These are phyloP conservation scores for Pouteria campechiana DNA, from an alignment of 179 eudicot species.

Conservation along the genomic window DNA sequence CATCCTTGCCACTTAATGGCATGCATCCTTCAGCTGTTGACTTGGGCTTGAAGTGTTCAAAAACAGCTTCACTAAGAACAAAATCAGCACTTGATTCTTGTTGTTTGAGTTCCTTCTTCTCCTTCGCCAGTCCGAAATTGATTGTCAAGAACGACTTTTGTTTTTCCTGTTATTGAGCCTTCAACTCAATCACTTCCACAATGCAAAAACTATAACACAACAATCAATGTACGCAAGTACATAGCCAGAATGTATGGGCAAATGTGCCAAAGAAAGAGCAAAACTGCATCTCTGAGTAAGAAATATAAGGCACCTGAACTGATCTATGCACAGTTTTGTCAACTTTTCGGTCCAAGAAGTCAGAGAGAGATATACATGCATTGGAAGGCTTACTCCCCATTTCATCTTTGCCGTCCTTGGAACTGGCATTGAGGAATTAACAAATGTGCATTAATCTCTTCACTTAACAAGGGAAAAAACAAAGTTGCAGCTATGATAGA, in stretches of 20 bases:
- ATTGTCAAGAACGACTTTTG: not conserved
- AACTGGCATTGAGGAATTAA: conserved; percentile 1
- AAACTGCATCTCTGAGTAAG: not conserved
- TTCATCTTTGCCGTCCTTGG: conserved; percentile 2
- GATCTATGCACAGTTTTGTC: conserved; percentile 29
- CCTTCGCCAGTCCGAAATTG: conserved; percentile 1
- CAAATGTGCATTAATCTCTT: no score
- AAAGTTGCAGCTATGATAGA: no score
- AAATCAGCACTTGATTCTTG: conserved; percentile 8
- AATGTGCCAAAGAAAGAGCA: conserved; percentile 4
- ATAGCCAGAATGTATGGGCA: no score
- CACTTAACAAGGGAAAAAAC: no score
- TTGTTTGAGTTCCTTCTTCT: conserved; percentile 2
- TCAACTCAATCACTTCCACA: not conserved
- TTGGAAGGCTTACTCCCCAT: conserved; percentile 1
- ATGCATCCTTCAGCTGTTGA: not conserved
- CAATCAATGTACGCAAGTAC: no score
- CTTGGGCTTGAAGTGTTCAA: conserved; percentile 20
- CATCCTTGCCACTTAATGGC: conserved; percentile 3
- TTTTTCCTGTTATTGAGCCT: not conserved
- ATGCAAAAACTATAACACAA: no score
- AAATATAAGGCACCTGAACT: conserved; percentile 9
- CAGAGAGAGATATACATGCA: conserved; percentile 28
- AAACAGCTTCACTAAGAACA: conserved; percentile 13
- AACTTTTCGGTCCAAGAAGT: conserved; percentile 39